Evolutionary conservation across 768 basidiomycete species (phyloP), one percentile per base, ranked within the genome.

Genomic region (Xerocomus potaroensis): DNA sequence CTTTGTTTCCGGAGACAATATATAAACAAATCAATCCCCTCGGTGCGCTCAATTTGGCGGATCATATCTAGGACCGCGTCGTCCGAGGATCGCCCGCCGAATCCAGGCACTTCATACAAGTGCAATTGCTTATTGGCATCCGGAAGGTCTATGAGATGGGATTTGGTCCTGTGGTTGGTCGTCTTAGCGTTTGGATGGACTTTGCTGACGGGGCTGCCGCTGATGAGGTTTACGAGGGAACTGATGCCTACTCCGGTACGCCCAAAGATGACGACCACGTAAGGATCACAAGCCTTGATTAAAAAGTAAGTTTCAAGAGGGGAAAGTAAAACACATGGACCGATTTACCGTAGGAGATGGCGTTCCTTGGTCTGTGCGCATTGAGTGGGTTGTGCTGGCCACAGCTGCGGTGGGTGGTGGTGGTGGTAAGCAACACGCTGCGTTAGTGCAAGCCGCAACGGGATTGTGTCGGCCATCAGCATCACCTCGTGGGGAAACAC

Each of bases 251-350:
- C 64, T 0, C 63, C 63, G 0, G 64, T 61, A 18, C 41, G 57
- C 15, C 64, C 63, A 12, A 64, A 66, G 37, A 66, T 44, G 1
- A 64, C 59, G 41, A 64, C 55, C 18, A 64, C 54, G 33, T 55
- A 49, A 8, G 58, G 56, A 23, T 40, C 39, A n/a, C n/a, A n/a
- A n/a, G n/a, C 51, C 51, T 36, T 8, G 22, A 12, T n/a, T n/a
- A 9, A 15, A 16, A 27, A 3, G 24, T 41, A 31, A 38, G 22
- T 2, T 15, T 34, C 10, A 24, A 11, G 8, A 12, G 21, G 33
- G 0, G 14, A 31, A 23, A 1, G 26, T 16, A n/a, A 26, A 4
- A 19, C 31, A 30, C 8, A 22, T 8, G 16, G 24, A 23, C 2
- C 2, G 8, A 30, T 44, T 53, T 21, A 45, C 58, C 39, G 26